Conservation (phyloP, 495 filamentous ascomycete genomes). For the Xylaria grammica region DNA sequence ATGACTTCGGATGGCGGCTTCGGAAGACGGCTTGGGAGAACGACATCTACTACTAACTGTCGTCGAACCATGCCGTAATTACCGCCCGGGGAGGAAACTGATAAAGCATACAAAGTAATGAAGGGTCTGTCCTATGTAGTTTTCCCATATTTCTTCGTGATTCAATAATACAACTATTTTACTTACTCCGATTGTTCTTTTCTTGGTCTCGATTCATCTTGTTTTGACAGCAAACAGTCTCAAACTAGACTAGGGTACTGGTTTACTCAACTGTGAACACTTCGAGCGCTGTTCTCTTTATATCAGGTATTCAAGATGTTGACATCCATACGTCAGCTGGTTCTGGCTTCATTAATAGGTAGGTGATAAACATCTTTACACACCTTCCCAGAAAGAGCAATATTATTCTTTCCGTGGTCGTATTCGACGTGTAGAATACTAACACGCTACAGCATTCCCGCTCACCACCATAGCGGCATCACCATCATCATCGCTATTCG, state of each 20-base stretch:
- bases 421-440: background rate
- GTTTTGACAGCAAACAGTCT: too few species aligned
- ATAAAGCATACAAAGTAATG: background rate
- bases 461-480: slow-evolving; percentile 25
- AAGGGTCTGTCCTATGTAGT: background rate
- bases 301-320: slow-evolving; percentile 20
- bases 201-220: background rate
- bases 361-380: background rate
- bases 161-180: background rate
- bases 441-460: slow-evolving; percentile 21
- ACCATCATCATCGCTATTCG: slow-evolving; percentile 41
- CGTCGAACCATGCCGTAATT: too few species aligned
- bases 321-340: slow-evolving; percentile 29
- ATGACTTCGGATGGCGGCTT: too few species aligned
- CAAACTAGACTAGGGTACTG: too few species aligned
- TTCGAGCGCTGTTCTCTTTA: background rate
- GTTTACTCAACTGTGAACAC: too few species aligned
- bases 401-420: background rate
- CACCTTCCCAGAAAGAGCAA: background rate
- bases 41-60: too few species aligned
- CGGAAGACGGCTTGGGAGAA: too few species aligned
- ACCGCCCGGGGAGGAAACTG: too few species aligned
- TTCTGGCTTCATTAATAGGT: slow-evolving; percentile 26
- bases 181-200: background rate
- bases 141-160: background rate